These are phyloP conservation scores for Diaporthe destruens DNA, from an alignment of 2,329 filamentous ascomycete genomes.

Conservation along the genomic window DNA sequence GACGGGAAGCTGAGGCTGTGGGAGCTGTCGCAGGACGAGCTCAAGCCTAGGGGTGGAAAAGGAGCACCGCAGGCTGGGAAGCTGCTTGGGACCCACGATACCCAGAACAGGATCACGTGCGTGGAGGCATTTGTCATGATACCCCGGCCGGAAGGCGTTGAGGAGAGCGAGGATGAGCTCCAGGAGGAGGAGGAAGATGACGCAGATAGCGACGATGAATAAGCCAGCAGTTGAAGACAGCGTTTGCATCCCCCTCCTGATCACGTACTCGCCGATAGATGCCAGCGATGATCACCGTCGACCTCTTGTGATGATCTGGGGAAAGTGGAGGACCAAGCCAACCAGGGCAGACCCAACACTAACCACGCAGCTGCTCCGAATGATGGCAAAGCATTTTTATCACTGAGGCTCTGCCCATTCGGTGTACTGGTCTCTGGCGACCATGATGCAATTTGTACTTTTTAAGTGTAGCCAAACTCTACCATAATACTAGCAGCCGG, in stretches of 20 bases:
- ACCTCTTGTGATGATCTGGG: neutral
- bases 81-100: conserved; percentile 83
- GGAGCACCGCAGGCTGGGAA: conserved; percentile 63
- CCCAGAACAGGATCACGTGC: conserved; percentile 90
- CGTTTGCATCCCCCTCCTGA: no score
- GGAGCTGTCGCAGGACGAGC: conserved; percentile 64
- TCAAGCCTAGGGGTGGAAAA: conserved; percentile 50
- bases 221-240: neutral
- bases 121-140: conserved; percentile 89
- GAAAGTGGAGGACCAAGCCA: neutral
- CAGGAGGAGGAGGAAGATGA: conserved; percentile 54
- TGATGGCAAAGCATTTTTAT: neutral
- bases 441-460: conserved; percentile 29
- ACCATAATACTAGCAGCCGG: neutral
- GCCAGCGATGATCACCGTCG: neutral
- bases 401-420: neutral
- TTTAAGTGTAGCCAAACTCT: conserved; percentile 8
- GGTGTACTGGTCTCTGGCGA: neutral
- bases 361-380: no score
- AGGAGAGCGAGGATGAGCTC: conserved; percentile 68
- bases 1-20: conserved; percentile 89
- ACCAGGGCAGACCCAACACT: neutral
- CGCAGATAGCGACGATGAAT: conserved; percentile 48
- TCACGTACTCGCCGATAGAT: neutral
- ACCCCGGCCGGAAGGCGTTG: conserved; percentile 70